Percentiles rank a stretch among this genome's conserved stretches.
Evolutionary conservation across 2,329 filamentous ascomycete genomes (phyloP).

Genomic region (Rhinocladiella similis): DNA sequence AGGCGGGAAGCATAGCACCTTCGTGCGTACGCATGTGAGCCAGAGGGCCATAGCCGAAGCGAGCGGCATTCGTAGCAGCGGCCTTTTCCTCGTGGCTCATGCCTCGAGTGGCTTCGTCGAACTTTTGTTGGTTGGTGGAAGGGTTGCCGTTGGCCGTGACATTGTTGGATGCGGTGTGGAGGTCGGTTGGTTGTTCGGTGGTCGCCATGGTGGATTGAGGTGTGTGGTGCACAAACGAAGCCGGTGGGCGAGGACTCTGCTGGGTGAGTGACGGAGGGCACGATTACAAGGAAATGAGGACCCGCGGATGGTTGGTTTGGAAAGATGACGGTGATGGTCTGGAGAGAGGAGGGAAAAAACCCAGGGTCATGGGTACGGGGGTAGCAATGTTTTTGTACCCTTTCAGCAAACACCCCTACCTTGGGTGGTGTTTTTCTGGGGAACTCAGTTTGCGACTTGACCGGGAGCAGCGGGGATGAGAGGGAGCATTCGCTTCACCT

Average conservation of each 20-base stretch:
- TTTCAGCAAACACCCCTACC: background rate
- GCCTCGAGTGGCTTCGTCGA: constrained; percentile 31
- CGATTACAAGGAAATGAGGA: background rate
- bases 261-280: background rate
- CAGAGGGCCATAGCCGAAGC: constrained; percentile 54
- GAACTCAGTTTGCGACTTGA: background rate
- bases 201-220: constrained; percentile 15
- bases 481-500: background rate
- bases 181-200: constrained; percentile 15
- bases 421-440: constrained; percentile 1
- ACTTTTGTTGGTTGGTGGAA: constrained; percentile 12
- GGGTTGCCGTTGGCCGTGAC: constrained; percentile 10
- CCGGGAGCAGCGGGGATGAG: constrained; percentile 8
- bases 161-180: constrained; percentile 8
- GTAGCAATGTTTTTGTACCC: constrained; percentile 17
- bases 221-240: too few relatives aligned
- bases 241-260: background rate
- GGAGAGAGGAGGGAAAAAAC: background rate
- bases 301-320: background rate
- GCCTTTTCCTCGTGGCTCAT: constrained; percentile 47
- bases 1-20: constrained; percentile 49
- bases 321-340: background rate
- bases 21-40: constrained; percentile 49
- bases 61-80: constrained; percentile 45
- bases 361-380: background rate